phyloP scores from a whole-genome alignment of 2,329 filamentous ascomycete genomes.

The Aureobasidium sp. region DNA sequence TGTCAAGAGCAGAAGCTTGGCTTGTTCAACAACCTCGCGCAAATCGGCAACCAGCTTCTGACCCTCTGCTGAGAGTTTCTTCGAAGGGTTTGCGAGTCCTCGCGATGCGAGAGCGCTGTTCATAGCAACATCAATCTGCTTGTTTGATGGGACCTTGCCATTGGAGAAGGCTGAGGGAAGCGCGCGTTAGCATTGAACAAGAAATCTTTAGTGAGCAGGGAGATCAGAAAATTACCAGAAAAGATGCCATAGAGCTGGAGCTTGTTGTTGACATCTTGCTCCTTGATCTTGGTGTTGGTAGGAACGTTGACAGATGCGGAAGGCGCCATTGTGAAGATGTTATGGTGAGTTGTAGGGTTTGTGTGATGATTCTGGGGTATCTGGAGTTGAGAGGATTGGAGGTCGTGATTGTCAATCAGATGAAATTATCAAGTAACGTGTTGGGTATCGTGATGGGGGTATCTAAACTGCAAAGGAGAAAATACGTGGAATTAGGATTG shows the following conservation, averaged over 20 bases:
- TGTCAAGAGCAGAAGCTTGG: conserved; percentile 76
- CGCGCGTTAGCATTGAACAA: neutral
- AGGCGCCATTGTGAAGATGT: conserved; percentile 11
- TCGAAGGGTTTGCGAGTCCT: conserved; percentile 61
- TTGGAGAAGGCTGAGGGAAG: conserved; percentile 62
- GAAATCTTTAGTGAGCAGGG: neutral
- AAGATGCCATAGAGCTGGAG: conserved; percentile 91
- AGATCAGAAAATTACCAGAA: conserved; percentile 43
- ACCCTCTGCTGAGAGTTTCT: conserved; percentile 75
- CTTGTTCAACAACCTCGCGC: conserved; percentile 70
- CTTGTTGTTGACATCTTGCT: conserved; percentile 83
- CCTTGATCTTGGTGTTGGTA: conserved; percentile 66
- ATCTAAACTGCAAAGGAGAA: conserved; percentile 16
- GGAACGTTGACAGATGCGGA: conserved; percentile 59
- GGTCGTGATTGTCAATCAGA: conserved; percentile 14
- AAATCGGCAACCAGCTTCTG: conserved; percentile 70
- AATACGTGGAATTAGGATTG: conserved; percentile 16
- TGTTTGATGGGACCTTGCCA: conserved; percentile 90
- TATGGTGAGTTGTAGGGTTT: neutral
- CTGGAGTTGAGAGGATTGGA: neutral
- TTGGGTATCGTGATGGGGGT: conserved; percentile 15
- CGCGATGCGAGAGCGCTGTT: conserved; percentile 77
- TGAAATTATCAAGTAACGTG: conserved; percentile 15
- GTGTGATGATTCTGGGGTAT: conserved; percentile 2
- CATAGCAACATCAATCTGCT: conserved; percentile 89